Base-by-base conservation (phyloP, 2,329 filamentous ascomycete genomes). In the Penicillium italicum region DNA sequence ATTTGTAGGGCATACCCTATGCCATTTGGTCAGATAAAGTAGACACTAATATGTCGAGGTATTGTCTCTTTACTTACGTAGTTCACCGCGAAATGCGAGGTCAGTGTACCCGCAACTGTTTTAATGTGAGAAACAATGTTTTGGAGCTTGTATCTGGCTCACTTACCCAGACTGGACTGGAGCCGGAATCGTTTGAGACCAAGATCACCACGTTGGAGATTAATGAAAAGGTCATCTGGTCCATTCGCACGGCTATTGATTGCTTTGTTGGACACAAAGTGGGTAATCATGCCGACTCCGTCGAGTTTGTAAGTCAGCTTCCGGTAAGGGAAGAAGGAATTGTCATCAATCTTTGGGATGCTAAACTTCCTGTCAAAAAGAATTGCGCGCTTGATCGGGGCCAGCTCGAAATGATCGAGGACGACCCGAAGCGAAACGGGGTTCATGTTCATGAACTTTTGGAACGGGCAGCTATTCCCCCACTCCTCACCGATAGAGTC, bases 1-100 rank as follows among this genome's bases (percentile, higher is more conserved):
- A 85, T 56, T 85, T 84, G 66, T 85, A 85, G 0, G 81, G 81
- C 76, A 82, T 81, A 3, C 82, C 83, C 72, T 80, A 11, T 42
- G 10, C 8, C 3, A 24, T 7, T 22, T 31, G 5, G 37, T 48
- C 14, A 56, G 14, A 20, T 48, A 14, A 38, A 7, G 26, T 28
- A 2, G 6, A 40, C 7, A 26, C 3, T 8, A 20, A 16, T 30
- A 33, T 40, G 0, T 18, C 1, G 31, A 28, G 11, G 1, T 22
- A n/a, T 5, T 22, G 22, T 18, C n/a, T 28, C 1, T 33, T 26
- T 2, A 58, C 74, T 61, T 59, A 77, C 76, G 58, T 76, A 80
- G 63, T 82, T 82, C 14, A 76, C 74, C 0, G 71, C 66, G 58
- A 81, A 82, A 38, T 82, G 78, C 1, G 73, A 70, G 1, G 76